Conservation (phyloP, 768 basidiomycete species). For the Leccinellum luteum region DNA sequence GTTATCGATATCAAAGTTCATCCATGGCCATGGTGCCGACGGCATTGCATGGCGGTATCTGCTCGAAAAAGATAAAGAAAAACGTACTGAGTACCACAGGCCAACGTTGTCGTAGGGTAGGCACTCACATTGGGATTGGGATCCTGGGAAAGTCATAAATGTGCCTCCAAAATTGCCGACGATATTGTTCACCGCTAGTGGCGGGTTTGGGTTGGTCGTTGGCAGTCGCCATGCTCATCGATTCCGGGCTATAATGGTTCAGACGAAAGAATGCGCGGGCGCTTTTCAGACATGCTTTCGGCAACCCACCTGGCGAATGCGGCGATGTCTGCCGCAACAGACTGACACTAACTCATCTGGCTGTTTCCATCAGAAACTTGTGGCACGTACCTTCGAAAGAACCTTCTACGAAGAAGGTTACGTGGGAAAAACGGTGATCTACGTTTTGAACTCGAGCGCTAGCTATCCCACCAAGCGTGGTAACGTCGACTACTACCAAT, state of each 20-base stretch:
- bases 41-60: conserved; percentile 37
- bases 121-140: conserved; percentile 23
- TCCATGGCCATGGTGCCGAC: conserved; percentile 41
- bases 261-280: not conserved
- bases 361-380: conserved; percentile 16
- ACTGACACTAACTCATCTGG: not conserved
- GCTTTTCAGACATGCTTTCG: not conserved
- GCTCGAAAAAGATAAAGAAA: not conserved
- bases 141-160: conserved; percentile 6
- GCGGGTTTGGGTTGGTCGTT: not conserved
- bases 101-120: not conserved
- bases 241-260: not conserved
- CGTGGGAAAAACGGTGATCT: conserved; percentile 3
- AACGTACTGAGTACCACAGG: not conserved
- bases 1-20: conserved; percentile 26
- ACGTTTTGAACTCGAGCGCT: not conserved
- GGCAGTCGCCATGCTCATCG: conserved; percentile 8
- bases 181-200: not conserved
- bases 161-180: not conserved
- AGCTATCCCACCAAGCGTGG: no score
- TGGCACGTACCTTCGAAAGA: conserved; percentile 8
- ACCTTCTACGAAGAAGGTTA: conserved; percentile 11
- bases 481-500: no score
- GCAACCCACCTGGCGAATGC: not conserved
- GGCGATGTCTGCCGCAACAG: not conserved